A percentile compares a stretch with the other conserved stretches of the same genome.
Conservation (phyloP, 2,329 filamentous ascomycete species). For the Talaromyces sp. region DNA sequence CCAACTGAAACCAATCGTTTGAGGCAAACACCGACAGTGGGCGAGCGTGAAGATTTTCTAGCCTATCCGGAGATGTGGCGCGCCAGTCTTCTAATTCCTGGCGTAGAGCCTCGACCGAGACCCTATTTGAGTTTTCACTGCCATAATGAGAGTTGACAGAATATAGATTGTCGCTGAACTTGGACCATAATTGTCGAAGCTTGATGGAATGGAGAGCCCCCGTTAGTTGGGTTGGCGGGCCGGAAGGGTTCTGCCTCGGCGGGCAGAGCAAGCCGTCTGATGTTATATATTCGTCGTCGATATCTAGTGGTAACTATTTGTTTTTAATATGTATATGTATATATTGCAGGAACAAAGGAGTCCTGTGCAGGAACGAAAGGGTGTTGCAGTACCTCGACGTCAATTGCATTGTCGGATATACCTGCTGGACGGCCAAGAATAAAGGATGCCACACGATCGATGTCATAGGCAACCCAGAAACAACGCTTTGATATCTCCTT, state of each 20-base stretch:
- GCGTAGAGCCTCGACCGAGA: slow-evolving; percentile 13
- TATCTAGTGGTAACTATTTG: slow-evolving; percentile 8
- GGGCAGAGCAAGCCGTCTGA: slow-evolving; percentile 2
- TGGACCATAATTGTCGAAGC: slow-evolving; percentile 20
- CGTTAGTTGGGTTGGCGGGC: slow-evolving; percentile 18
- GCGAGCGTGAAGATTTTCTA: slow-evolving; percentile 17
- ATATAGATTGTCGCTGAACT: slow-evolving; percentile 16
- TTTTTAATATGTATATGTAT: background rate
- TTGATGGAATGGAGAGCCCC: slow-evolving; percentile 20
- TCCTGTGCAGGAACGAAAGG: background rate
- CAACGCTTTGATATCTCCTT: slow-evolving; percentile 25
- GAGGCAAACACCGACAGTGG: slow-evolving; percentile 26
- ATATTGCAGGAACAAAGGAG: no score
- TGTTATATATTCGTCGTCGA: slow-evolving; percentile 13
- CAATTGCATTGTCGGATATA: slow-evolving; percentile 19
- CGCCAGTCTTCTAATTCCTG: slow-evolving; percentile 21
- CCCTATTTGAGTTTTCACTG: slow-evolving; percentile 10
- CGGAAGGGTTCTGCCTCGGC: slow-evolving; percentile 3
- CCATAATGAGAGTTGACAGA: slow-evolving; percentile 6
- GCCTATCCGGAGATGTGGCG: slow-evolving; percentile 12
- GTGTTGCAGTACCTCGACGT: slow-evolving; percentile 17
- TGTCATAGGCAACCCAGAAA: slow-evolving; percentile 30
- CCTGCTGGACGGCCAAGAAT: slow-evolving; percentile 25
- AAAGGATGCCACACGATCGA: slow-evolving; percentile 25
- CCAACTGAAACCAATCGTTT: slow-evolving; percentile 33